Percentiles rank a stretch among this genome's conserved stretches.
Conservation (phyloP, 495 filamentous ascomycete species). For the Paragyromitra xinjiangensis region DNA sequence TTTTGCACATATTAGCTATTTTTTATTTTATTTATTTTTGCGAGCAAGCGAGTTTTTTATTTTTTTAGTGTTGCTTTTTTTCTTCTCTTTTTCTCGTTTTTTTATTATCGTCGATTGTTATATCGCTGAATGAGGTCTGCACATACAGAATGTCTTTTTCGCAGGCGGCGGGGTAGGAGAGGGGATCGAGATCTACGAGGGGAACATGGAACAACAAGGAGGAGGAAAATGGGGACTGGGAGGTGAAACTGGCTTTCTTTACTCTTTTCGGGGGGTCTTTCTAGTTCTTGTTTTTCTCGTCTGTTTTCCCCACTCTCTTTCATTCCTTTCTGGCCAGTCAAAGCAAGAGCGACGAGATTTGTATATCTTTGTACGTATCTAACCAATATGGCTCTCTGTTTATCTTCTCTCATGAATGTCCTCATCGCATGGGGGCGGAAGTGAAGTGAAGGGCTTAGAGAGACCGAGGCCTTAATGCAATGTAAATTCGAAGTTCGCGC, state of each 20-base stretch:
- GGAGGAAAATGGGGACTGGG: conserved; percentile 26
- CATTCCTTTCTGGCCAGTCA: conserved; percentile 46
- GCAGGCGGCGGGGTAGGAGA: conserved; percentile 25
- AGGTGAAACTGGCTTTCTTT: conserved; percentile 44
- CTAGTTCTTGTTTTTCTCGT: conserved; percentile 47
- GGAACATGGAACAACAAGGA: conserved; percentile 5
- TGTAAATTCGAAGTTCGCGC: conserved; percentile 45
- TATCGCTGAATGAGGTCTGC: conserved; percentile 24
- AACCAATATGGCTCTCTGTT: conserved; percentile 44
- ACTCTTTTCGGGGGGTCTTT: conserved; percentile 39
- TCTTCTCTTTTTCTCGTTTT: neutral
- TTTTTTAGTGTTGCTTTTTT: conserved; percentile 7
- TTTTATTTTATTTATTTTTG: conserved; percentile 22
- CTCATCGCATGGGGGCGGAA: conserved; percentile 50
- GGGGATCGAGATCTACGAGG: conserved; percentile 21
- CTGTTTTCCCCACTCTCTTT: conserved; percentile 39
- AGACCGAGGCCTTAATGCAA: conserved; percentile 41
- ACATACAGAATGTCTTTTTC: conserved; percentile 28
- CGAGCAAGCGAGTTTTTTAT: conserved; percentile 18
- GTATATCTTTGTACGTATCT: conserved; percentile 47
- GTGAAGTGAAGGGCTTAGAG: conserved; percentile 23
- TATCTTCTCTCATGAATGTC: conserved; percentile 35
- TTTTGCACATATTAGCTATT: conserved; percentile 49
- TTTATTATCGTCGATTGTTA: conserved; percentile 14
- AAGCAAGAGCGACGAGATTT: conserved; percentile 43